Evolutionary conservation across 306 rosid species (phyloP).

Genomic region (Betula pendula): DNA sequence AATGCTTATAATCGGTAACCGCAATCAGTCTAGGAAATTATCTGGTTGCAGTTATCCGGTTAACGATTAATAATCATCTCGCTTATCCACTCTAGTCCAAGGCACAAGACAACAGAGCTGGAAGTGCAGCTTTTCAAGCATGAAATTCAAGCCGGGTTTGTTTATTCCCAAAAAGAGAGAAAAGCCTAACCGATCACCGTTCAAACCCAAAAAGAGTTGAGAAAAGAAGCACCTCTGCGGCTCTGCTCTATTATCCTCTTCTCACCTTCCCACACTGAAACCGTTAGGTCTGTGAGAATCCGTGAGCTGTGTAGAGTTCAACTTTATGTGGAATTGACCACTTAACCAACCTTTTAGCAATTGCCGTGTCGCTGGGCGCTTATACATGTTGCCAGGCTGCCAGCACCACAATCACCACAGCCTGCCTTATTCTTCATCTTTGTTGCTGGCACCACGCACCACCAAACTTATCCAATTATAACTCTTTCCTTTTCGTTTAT

Average conservation of each 20-base stretch:
- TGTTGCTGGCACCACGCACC: background rate
- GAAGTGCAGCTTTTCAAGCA: constrained; percentile 46
- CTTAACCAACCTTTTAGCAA: constrained; percentile 23
- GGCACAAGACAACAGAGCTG: constrained; percentile 14
- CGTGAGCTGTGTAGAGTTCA: background rate
- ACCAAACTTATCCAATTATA: background rate
- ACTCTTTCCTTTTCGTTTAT: background rate
- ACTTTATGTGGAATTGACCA: constrained; percentile 25
- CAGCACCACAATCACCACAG: background rate
- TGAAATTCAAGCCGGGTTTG: constrained; percentile 52
- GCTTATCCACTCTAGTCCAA: too few relatives aligned
- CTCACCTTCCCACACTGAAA: constrained; percentile 41
- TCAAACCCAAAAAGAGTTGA: constrained; percentile 37
- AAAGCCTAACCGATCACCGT: constrained; percentile 43
- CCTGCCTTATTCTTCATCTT: background rate
- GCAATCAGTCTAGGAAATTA: too few relatives aligned
- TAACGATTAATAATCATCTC: too few relatives aligned
- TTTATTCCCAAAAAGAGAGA: constrained; percentile 16
- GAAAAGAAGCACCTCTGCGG: constrained; percentile 16
- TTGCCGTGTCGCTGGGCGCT: background rate
- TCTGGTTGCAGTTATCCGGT: too few relatives aligned
- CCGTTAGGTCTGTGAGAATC: too few relatives aligned
- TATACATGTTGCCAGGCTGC: background rate
- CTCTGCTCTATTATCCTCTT: constrained; percentile 7
- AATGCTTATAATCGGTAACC: too few relatives aligned